These are phyloP conservation scores for Aspergillus neotritici DNA, from an alignment of 2,329 filamentous ascomycete species.

Conservation along the genomic window DNA sequence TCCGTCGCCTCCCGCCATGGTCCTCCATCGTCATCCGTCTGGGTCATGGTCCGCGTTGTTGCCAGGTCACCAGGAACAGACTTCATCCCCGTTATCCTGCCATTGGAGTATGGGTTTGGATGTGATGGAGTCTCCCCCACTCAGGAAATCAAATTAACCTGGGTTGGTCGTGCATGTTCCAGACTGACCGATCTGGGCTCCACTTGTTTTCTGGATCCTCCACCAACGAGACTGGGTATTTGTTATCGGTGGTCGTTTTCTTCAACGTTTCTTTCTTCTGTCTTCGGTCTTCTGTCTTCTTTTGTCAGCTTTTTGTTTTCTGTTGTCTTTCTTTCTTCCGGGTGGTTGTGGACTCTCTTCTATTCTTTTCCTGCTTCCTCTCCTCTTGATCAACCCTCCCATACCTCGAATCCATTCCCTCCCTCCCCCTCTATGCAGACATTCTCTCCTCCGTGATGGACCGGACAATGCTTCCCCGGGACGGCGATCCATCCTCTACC, in stretches of 20 bases:
- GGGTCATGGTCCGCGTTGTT: too few species aligned
- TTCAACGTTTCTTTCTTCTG: constrained; percentile 6
- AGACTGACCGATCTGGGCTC: not conserved
- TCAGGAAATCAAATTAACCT: not conserved
- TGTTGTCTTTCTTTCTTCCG: constrained; percentile 9
- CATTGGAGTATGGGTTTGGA: too few species aligned
- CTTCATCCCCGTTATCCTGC: too few species aligned
- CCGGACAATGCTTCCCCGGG: constrained; percentile 18
- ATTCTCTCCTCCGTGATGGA: constrained; percentile 22
- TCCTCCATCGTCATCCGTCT: too few species aligned
- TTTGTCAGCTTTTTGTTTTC: constrained; percentile 1
- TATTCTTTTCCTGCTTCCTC: constrained; percentile 7
- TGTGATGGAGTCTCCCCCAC: too few species aligned
- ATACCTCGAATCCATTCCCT: constrained; percentile 6
- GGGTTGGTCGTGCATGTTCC: constrained; percentile 1
- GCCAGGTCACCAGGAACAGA: too few species aligned
- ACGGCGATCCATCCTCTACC: constrained; percentile 16
- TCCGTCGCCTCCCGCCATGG: too few species aligned
- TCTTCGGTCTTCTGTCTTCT: constrained; percentile 9
- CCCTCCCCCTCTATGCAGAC: constrained; percentile 10
- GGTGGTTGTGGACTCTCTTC: constrained; percentile 3
- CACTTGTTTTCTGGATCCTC: constrained; percentile 6
- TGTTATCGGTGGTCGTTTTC: too few species aligned
- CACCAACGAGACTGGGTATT: too few species aligned
- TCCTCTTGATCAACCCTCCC: constrained; percentile 3